Evolutionary conservation across 208 protist species (phyloP).

Genomic region (Leishmania braziliensis): DNA sequence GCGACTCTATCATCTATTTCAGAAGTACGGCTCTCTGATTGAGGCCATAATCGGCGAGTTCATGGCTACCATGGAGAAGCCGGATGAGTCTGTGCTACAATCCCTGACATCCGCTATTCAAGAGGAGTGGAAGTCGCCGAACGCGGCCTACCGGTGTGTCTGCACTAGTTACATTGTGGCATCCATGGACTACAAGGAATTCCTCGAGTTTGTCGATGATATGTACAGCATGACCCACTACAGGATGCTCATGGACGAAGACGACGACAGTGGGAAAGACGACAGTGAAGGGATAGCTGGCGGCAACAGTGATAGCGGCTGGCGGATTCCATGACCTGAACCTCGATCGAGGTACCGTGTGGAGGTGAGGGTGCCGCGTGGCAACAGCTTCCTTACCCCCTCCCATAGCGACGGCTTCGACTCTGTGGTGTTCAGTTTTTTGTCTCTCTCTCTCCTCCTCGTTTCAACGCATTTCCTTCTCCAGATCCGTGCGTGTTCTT

Average conservation of each 20-base stretch:
- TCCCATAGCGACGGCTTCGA: not conserved
- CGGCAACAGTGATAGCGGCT: not conserved
- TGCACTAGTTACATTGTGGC: slow-evolving; percentile 78
- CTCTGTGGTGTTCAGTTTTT: not conserved
- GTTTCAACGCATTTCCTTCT: not conserved
- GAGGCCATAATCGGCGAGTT: slow-evolving; percentile 62
- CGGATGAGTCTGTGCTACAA: slow-evolving; percentile 19
- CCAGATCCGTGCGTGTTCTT: not conserved
- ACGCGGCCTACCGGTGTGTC: slow-evolving; percentile 42
- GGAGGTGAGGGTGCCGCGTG: not conserved
- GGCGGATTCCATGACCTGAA: not conserved
- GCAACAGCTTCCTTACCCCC: not conserved
- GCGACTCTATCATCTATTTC: slow-evolving; percentile 61
- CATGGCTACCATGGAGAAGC: slow-evolving; percentile 23
- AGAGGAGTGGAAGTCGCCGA: slow-evolving; percentile 44
- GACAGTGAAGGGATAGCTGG: not conserved
- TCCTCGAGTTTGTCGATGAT: slow-evolving; percentile 68
- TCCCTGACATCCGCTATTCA: slow-evolving; percentile 52
- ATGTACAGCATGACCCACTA: slow-evolving; percentile 53
- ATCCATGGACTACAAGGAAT: slow-evolving; percentile 71
- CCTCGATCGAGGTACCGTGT: not conserved
- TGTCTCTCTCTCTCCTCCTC: not conserved
- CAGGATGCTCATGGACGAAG: slow-evolving; percentile 13
- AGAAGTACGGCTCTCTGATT: slow-evolving; percentile 55
- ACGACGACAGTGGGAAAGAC: slow-evolving; percentile 8